Conservation (phyloP, 176 grass and related monocot species). For the Oryza glaberrima region DNA sequence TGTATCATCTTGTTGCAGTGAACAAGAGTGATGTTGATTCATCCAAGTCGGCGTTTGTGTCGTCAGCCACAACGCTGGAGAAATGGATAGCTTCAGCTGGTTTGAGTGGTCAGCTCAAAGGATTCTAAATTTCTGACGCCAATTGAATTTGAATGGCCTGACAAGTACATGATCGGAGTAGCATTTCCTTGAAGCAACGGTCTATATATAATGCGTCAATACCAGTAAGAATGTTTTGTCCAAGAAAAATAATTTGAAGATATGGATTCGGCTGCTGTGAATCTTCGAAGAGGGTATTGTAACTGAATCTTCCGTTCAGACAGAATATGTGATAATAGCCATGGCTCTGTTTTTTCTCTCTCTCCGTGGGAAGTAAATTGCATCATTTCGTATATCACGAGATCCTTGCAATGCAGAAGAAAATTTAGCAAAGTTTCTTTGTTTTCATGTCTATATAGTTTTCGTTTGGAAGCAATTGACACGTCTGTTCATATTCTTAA, state of each 20-base stretch:
- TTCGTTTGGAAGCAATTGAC: too few species aligned
- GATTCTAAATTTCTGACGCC: conserved; percentile 66
- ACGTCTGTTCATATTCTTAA: neutral
- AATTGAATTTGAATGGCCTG: neutral
- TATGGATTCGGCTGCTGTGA: conserved; percentile 16
- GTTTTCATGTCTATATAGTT: neutral
- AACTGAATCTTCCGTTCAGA: neutral
- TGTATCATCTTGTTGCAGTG: conserved; percentile 49
- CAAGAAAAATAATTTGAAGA: neutral
- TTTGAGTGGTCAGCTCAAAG: conserved; percentile 73
- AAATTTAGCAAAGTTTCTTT: neutral
- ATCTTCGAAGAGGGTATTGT: conserved; percentile 34
- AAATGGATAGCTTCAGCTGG: conserved; percentile 83
- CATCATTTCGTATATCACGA: neutral
- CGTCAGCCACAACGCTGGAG: conserved; percentile 76
- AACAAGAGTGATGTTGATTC: conserved; percentile 68
- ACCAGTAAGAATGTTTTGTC: neutral
- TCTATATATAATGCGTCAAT: neutral
- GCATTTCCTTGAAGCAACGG: conserved; percentile 21
- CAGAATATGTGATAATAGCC: conserved; percentile 16
- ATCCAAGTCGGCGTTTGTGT: conserved; percentile 82
- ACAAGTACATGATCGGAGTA: neutral
- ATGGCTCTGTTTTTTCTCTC: neutral
- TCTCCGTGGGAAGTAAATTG: neutral
- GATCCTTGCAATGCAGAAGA: neutral